Evolutionary conservation across 2,329 filamentous ascomycete species (phyloP), one percentile per base, ranked within the genome.

Genomic region (Lachnellula cervina): DNA sequence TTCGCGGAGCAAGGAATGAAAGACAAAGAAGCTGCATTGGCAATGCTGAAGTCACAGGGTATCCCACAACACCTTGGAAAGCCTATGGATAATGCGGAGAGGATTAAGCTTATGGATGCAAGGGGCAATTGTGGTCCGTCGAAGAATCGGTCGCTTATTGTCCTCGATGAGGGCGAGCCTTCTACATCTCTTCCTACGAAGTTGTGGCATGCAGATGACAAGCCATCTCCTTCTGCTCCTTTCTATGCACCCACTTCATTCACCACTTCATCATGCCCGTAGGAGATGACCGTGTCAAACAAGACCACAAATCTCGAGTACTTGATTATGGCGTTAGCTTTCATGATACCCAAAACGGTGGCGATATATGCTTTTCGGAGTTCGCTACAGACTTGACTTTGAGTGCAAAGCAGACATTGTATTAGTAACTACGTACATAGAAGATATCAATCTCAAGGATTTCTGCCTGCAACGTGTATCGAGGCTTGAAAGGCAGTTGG

Each of bases 161-260:
- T 19, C n/a, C 32, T 40, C 8, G 28, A 40, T 50, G 2, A 19
- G 34, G 40, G 34, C 48, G 19, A 37, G 35, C n/a, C 48, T 40
- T 40, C 19, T 50, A 16, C 34, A 40, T 25, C 43, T 48, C 51
- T 55, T 55, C 34, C n/a, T 56, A 48, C 9, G 28, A 11, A 32
- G 9, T 4, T 13, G 8, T 32, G 28, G 28, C 28, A 32, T 32
- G 28, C 28, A 32, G 28, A 32, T 32, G 28, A 13, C 28, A 32
- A 32, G 28, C 9, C 28, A 11, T 32, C 28, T 32, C 11, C 9
- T 32, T 32, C 28, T 32, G 28, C 28, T 32, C 28, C 28, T 51
- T 51, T 21, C n/a, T 52, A 49, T 43, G 48, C 44, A 28, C 52
- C 52, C 40, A 52, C 23, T 38, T 25, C 11, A 21, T 46, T 8